These are phyloP conservation scores for Eucalyptus curtisii DNA, from an alignment of 345 rosid species.

Conservation along the genomic window DNA sequence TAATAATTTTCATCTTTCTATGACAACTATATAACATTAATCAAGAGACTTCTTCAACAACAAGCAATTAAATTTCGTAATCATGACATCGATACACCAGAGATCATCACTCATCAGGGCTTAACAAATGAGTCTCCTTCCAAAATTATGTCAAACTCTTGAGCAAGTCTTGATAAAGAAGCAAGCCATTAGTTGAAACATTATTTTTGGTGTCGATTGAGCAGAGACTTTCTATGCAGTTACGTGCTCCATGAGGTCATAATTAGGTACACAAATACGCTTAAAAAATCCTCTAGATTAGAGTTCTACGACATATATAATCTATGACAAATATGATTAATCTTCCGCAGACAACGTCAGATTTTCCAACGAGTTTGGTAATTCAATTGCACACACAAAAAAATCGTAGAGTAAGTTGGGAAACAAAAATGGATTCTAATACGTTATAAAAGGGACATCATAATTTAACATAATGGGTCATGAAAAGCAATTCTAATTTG, in stretches of 20 bases:
- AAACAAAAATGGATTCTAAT: background rate
- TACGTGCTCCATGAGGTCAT: background rate
- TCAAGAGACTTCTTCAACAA: background rate
- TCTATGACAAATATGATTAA: background rate
- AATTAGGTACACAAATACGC: background rate
- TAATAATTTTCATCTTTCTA: background rate
- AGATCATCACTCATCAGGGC: background rate
- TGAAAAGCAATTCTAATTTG: background rate
- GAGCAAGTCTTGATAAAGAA: background rate
- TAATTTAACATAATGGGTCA: background rate
- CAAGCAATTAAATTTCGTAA: background rate
- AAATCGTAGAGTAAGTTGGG: background rate
- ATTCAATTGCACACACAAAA: background rate
- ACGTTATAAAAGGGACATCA: background rate
- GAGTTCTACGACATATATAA: background rate
- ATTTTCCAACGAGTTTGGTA: background rate
- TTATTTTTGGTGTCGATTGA: background rate
- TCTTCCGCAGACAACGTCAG: no score
- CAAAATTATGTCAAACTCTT: background rate
- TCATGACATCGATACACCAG: background rate
- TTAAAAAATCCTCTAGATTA: background rate
- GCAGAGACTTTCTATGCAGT: background rate
- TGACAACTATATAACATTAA: background rate
- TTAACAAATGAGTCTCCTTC: background rate
- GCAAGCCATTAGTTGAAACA: background rate